Percentiles rank a stretch among this genome's conserved stretches.
Conservation (phyloP, 2,329 filamentous ascomycete species). For the Neurospora sp. region DNA sequence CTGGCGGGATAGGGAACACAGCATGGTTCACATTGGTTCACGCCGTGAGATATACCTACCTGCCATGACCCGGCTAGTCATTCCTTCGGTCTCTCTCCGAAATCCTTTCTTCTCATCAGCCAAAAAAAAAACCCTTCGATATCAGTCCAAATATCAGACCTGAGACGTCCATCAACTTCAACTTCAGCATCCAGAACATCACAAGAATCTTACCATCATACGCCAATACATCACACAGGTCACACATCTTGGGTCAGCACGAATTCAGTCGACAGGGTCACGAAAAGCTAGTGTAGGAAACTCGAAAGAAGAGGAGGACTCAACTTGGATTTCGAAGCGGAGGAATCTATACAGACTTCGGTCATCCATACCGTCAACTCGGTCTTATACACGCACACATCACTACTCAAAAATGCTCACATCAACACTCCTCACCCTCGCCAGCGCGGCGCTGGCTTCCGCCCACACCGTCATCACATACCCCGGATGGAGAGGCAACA, state of each 20-base stretch:
- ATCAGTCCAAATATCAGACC: background rate
- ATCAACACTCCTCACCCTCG: slow-evolving; percentile 34
- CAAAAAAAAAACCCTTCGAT: background rate
- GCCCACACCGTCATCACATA: slow-evolving; percentile 82
- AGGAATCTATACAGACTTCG: background rate
- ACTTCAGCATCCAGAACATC: background rate
- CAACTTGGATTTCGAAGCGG: background rate
- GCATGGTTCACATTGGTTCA: background rate
- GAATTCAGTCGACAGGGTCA: background rate
- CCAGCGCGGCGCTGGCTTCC: slow-evolving; percentile 39
- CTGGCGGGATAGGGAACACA: background rate
- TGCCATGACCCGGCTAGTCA: background rate
- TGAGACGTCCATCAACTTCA: background rate
- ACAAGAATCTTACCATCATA: background rate
- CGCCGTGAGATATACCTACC: background rate
- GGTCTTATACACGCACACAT: slow-evolving; percentile 6
- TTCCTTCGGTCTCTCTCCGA: background rate
- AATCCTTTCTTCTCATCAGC: background rate
- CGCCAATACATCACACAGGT: background rate
- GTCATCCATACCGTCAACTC: background rate
- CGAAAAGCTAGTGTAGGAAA: background rate
- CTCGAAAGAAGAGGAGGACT: background rate
- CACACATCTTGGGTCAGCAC: background rate
- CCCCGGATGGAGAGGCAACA: slow-evolving; percentile 80
- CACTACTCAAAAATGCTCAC: slow-evolving; percentile 32